Evolutionary conservation across 768 basidiomycete genomes (phyloP), one percentile per base, ranked within the genome.

Genomic region (Hysterangium stoloniferum): DNA sequence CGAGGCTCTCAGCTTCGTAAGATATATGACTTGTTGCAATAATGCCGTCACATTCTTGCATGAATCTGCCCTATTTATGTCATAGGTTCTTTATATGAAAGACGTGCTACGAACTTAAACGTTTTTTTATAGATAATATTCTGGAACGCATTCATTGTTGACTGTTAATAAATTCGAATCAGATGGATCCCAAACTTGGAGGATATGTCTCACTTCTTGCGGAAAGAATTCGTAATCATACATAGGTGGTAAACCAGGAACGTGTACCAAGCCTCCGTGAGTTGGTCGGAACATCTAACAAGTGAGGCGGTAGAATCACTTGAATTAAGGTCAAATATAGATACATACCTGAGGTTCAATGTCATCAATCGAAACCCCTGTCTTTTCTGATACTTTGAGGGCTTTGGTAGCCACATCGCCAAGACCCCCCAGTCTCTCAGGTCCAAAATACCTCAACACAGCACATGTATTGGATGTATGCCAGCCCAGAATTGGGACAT

Each of bases 141-240:
- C n/a, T n/a, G n/a, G n/a, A n/a, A n/a, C n/a, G n/a, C n/a, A n/a
- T 15, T 54, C 24, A 2, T 28, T 34, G 1, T 25, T 31, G 22
- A 57, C 61, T 13, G 59, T 44, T 49, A 59, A 59, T 3, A 31
- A 34, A 15, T 35, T 40, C n/a, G 43, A 20, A 33, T 5, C 34
- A n/a, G 17, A n/a, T 46, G 35, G 20, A 37, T n/a, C n/a, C 20
- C 20, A n/a, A 37, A 37, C 20, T 20, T 7, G n/a, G n/a, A n/a
- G 2, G 15, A 15, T 13, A 20, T 31, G 24, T 47, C 27, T 22
- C 35, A 54, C 57, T 32, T 54, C 11, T 37, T 61, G 58, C 6
- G 59, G 56, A 31, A 43, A 58, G 24, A 54, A 55, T 34, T 59
- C 61, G 38, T 61, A 53, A 41, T 61, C 59, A 37, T 59, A 58